Evolutionary conservation across 768 basidiomycete species (phyloP).

Genomic region (Suillus hirtellus): DNA sequence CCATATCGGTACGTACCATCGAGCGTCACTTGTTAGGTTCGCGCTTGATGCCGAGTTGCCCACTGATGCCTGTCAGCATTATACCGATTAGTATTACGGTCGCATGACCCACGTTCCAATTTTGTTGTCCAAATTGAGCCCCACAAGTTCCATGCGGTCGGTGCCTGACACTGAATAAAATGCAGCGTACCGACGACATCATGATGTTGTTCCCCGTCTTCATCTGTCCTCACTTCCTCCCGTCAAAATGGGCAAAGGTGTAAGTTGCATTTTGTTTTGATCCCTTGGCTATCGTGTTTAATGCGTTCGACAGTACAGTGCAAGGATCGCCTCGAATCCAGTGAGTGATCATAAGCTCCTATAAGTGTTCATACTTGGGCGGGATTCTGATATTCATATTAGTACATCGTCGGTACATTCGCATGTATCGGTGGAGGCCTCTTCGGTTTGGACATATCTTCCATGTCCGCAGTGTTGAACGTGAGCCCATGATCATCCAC

Average conservation of each 20-base stretch:
- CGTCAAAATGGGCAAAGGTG: conserved; percentile 25
- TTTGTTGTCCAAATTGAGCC: conserved; percentile 8
- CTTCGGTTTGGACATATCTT: conserved; percentile 81
- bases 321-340: conserved; percentile 59
- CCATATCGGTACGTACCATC: neutral
- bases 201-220: neutral
- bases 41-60: neutral
- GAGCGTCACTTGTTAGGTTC: neutral
- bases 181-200: neutral
- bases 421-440: conserved; percentile 81
- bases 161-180: conserved; percentile 4
- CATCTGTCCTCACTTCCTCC: conserved; percentile 7
- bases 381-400: neutral
- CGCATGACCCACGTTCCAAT: conserved; percentile 10
- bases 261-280: conserved; percentile 14
- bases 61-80: neutral
- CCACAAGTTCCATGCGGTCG: conserved; percentile 15
- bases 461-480: conserved; percentile 75
- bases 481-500: conserved; percentile 32
- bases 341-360: conserved; percentile 31
- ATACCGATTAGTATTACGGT: neutral
- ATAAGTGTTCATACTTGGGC: neutral
- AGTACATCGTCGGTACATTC: conserved; percentile 80
- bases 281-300: conserved; percentile 7
- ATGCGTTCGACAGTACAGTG: conserved; percentile 43